A percentile compares a stretch with the other conserved stretches of the same genome.
phyloP scores from a whole-genome alignment of 176 grass and related monocot species.

The Elymus sibiricus region DNA sequence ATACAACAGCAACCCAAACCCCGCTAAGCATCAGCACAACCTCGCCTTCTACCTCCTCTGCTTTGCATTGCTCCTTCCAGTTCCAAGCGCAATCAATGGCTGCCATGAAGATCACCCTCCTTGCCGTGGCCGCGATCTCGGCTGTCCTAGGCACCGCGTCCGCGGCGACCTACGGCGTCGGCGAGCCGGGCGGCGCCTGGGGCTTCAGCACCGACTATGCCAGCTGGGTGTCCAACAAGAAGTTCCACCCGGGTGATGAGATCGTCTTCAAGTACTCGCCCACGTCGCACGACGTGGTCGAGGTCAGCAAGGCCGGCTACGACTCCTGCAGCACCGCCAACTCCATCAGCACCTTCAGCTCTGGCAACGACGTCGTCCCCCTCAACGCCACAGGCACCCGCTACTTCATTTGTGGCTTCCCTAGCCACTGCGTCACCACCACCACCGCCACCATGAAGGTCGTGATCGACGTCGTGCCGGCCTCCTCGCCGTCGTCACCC shows the following conservation, averaged over 20 bases:
- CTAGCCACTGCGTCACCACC: constrained; percentile 28
- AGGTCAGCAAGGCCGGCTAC: constrained; percentile 43
- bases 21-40: not conserved
- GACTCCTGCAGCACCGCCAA: constrained; percentile 28
- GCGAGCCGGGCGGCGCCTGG: constrained; percentile 40
- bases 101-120: not conserved
- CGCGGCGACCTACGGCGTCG: constrained; percentile 45
- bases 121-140: not conserved
- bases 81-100: not conserved
- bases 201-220: constrained; percentile 31
- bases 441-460: constrained; percentile 36
- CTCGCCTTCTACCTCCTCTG: not conserved
- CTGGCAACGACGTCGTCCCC: constrained; percentile 19
- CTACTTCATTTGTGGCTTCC: not conserved
- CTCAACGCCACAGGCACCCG: not conserved
- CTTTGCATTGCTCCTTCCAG: constrained; percentile 24
- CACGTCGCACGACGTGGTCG: constrained; percentile 30
- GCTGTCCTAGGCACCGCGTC: constrained; percentile 16
- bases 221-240: constrained; percentile 37
- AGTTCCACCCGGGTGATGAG: constrained; percentile 43
- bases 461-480: constrained; percentile 17
- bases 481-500: not conserved
- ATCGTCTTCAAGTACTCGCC: constrained; percentile 41
- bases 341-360: constrained; percentile 17
- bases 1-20: not conserved